These are phyloP conservation scores for Backusella mclennaniae DNA, from an alignment of 192 early-diverging fungal species.

Conservation along the genomic window DNA sequence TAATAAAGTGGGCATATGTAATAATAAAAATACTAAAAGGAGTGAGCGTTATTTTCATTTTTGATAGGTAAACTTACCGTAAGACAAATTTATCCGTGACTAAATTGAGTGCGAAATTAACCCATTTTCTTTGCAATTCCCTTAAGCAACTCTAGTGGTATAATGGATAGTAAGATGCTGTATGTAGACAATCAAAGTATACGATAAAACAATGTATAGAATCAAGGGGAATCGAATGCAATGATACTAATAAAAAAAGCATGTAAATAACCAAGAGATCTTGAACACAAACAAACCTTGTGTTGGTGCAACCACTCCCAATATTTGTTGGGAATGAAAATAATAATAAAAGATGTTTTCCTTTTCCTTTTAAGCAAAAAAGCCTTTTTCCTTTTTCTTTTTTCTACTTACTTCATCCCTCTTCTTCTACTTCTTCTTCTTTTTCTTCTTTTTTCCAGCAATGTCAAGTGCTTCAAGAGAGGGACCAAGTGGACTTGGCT, in stretches of 20 bases:
- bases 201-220: neutral
- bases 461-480: neutral
- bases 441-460: neutral
- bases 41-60: neutral
- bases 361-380: neutral
- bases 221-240: neutral
- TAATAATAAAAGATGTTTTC: neutral
- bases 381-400: neutral
- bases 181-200: neutral
- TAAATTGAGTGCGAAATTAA: neutral
- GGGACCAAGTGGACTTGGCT: neutral
- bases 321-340: constrained; percentile 8
- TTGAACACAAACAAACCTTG: neutral
- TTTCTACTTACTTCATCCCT: neutral
- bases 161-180: neutral
- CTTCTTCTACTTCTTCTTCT: neutral
- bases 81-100: neutral
- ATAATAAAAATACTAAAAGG: neutral
- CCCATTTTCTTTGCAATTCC: neutral
- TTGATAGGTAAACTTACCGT: neutral
- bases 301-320: constrained; percentile 7
- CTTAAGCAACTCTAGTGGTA: neutral
- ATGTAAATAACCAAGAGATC: neutral
- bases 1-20: neutral
- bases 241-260: neutral